Base-by-base conservation (phyloP, 495 filamentous ascomycete genomes). In the Daldinia vernicosa region DNA sequence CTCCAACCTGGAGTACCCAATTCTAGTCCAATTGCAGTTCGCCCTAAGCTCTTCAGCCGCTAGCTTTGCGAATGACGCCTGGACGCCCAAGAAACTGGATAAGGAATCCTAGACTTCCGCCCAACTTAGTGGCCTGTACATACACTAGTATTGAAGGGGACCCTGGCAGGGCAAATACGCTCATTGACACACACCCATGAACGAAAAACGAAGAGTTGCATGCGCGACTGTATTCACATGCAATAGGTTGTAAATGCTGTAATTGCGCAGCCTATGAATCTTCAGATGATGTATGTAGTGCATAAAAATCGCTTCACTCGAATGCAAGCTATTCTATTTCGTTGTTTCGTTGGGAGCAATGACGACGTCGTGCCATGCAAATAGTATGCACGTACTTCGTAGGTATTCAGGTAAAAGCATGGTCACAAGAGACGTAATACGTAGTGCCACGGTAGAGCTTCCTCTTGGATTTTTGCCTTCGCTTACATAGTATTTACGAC, bases 221-320 rank as follows among this genome's bases (percentile, higher is more conserved):
- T 66, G 63, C 43, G 60, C 67, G 45, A 62, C 56, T 57, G 17
- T 22, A 47, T 47, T 47, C 43, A 47, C 43, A 47, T 47, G 43
- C n/a, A 47, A 47, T 19, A 47, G 2, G 8, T 47, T 14, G 50
- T 9, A 53, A 30, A 26, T 53, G 37, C 26, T 35, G 19, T 54
- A 45, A 39, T 51, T 24, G 56, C 47, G 67, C 28, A 61, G 32
- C 61, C 54, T 45, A 54, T 66, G 60, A 63, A 59, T 59, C 58
- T 67, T 59, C 35, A 40, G 43, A 71, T 67, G 64, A 59, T 63
- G 69, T 67, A 63, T 60, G 63, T 37, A 56, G 60, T 67, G 60
- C 63, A 64, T 70, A 55, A 24, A 43, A 63, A 28, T 58, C 43
- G 32, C 33, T 63, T 63, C 43, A 63, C 40, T 58, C 2, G 11